phyloP scores from a whole-genome alignment of 2,329 filamentous ascomycete genomes.

The Orbilia brochopaga region DNA sequence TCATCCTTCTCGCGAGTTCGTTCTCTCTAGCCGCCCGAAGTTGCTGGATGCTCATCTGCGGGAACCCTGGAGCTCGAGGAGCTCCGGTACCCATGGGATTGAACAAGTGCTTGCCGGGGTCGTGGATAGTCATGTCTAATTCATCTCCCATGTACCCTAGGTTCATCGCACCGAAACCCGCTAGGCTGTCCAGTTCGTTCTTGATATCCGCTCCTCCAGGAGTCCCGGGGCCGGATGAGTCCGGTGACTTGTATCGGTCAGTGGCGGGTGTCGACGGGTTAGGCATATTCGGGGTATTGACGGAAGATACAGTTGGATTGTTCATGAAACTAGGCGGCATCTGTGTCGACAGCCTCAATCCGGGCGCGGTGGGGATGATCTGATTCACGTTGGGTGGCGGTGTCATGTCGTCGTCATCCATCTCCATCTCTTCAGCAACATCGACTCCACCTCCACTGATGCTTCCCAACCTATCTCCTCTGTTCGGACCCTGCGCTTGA shows the following conservation, averaged over 20 bases:
- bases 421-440: slow-evolving; percentile 90
- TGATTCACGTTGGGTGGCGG: slow-evolving; percentile 57
- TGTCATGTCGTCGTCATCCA: slow-evolving; percentile 72
- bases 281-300: slow-evolving; percentile 88
- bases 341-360: slow-evolving; percentile 63
- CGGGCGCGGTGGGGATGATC: slow-evolving; percentile 68
- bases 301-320: slow-evolving; percentile 71
- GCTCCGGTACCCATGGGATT: slow-evolving; percentile 47
- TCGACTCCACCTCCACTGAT: slow-evolving; percentile 70
- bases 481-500: slow-evolving; percentile 41
- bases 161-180: slow-evolving; percentile 62
- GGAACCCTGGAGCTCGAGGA: slow-evolving; percentile 53
- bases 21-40: slow-evolving; percentile 59
- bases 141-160: slow-evolving; percentile 69
- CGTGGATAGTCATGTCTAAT: slow-evolving; percentile 59
- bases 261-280: slow-evolving; percentile 63
- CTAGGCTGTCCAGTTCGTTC: slow-evolving; percentile 71
- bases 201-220: slow-evolving; percentile 69
- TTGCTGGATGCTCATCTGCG: slow-evolving; percentile 69
- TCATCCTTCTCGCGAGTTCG: slow-evolving; percentile 57
- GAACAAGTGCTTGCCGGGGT: slow-evolving; percentile 56
- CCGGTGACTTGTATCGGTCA: slow-evolving; percentile 61
- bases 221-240: slow-evolving; percentile 72
- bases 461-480: slow-evolving; percentile 51
- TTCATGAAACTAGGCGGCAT: slow-evolving; percentile 68